Evolutionary conservation across 1,284 basidiomycete genomes (phyloP), one percentile per base, ranked within the genome.

Genomic region (Meripilus lineatus): DNA sequence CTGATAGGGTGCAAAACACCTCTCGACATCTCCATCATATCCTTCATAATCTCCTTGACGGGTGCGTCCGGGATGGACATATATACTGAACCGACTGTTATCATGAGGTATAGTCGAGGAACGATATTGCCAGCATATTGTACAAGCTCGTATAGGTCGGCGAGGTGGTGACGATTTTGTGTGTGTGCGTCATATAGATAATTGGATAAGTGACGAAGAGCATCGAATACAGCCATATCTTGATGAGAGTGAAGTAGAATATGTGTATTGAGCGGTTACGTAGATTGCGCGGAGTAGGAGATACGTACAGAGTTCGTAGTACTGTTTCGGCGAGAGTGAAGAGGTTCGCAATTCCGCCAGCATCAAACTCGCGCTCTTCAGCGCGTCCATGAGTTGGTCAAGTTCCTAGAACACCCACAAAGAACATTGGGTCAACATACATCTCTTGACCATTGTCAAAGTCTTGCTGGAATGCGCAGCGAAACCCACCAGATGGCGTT

Each of bases 1-100:
- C 94, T 75, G 34, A 92, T 93, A 14, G 93, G 93, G 63, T 96
- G 92, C 53, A 97, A 75, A 4, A 96, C 90, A 48, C 94, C 93
- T 28, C 93, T 75, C 23, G 91, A 92, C 93, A 97, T 97, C 65
- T 97, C 93, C 83, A 97, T 88, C 93, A 97, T 95, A 67, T 97
- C 93, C 75, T 95, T 96, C 93, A 96, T 97, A 54, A 97, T 92
- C 69, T 97, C 93, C 72, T 93, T 94, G 47, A 96, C 84, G 5
- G 93, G 93, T 5, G 93, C 92, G 45, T 95, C 93, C 2, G 91
- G 82, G 35, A 96, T 84, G 17, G 91, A 93, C 93, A 96, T 96
- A 72, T 95, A 96, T 17, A 97, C 93, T 1, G 93, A 90, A 46
- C 93, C 94, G 47, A 97, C 93, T 21, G 94, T 96, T 57, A 97